phyloP scores from a whole-genome alignment of 129 eudicot species.

The Flaveria linearis region DNA sequence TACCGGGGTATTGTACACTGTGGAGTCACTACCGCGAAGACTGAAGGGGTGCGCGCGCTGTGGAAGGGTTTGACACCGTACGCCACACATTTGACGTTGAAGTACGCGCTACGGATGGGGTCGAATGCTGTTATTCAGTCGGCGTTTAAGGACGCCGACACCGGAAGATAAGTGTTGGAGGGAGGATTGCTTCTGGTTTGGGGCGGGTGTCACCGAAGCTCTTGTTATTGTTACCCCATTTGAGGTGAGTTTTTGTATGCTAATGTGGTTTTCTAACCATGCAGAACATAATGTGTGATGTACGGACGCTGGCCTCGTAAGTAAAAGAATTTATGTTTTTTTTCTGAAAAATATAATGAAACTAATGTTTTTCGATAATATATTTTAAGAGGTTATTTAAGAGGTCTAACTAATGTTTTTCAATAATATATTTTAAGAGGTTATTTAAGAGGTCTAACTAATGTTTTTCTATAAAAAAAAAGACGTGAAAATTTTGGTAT shows the following conservation, averaged over 20 bases:
- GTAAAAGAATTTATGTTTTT: too few species aligned
- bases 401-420: too few species aligned
- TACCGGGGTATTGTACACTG: constrained; percentile 92
- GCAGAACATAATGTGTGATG: too few species aligned
- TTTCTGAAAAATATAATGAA: too few species aligned
- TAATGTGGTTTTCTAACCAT: too few species aligned
- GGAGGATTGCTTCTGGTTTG: constrained; percentile 72
- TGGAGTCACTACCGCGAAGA: constrained; percentile 52
- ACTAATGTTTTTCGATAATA: too few species aligned
- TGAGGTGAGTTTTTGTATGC: constrained; percentile 49
- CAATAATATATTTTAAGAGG: too few species aligned
- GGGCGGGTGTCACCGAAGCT: constrained; percentile 97
- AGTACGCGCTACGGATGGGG: constrained; percentile 86
- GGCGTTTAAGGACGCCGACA: constrained; percentile 67
- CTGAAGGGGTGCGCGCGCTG: constrained; percentile 82
- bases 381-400: too few species aligned
- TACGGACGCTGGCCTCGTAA: too few species aligned
- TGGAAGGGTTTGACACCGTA: constrained; percentile 96
- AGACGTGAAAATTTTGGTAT: too few species aligned
- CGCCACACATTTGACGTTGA: constrained; percentile 84
- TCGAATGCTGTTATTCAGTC: constrained; percentile 80
- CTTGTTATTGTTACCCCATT: constrained; percentile 89
- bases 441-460: too few species aligned
- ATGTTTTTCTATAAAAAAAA: too few species aligned
- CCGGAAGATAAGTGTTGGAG: constrained; percentile 59